Percentiles rank a stretch among this genome's conserved stretches.
These are phyloP conservation scores for Eurotiales sp. DNA, from an alignment of 2,329 filamentous ascomycete species.

Conservation along the genomic window DNA sequence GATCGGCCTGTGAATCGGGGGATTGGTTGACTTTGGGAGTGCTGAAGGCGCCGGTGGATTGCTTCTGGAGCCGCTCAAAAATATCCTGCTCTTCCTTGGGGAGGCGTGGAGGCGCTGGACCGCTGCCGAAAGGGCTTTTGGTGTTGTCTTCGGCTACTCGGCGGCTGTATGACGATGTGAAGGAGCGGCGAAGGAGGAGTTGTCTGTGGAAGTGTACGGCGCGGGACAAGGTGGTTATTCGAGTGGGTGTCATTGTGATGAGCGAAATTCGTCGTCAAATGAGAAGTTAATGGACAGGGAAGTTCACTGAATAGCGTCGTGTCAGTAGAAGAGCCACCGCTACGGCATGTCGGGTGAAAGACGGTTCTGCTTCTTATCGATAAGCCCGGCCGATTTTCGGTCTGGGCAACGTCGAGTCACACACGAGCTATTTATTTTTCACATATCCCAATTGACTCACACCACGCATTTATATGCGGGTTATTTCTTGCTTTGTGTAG, in stretches of 20 bases:
- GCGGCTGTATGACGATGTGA: conserved; percentile 25
- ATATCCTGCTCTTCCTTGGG: conserved; percentile 85
- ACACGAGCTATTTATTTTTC: conserved; percentile 9
- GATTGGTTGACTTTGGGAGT: conserved; percentile 56
- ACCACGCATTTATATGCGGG: not conserved
- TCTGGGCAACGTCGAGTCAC: conserved; percentile 10
- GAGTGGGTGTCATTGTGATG: not conserved
- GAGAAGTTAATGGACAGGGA: too few species aligned
- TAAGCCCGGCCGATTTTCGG: conserved; percentile 15
- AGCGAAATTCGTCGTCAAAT: too few species aligned
- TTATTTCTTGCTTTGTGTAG: not conserved
- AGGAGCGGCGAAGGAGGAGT: conserved; percentile 13
- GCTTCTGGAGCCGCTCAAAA: conserved; percentile 79
- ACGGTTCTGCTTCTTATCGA: conserved; percentile 11
- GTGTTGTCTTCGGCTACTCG: conserved; percentile 26
- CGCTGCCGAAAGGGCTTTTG: conserved; percentile 31
- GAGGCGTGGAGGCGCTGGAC: conserved; percentile 77
- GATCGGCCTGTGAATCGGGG: conserved; percentile 30
- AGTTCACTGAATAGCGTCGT: too few species aligned
- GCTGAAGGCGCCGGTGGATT: conserved; percentile 72
- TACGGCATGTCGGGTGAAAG: too few species aligned
- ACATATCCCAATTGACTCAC: conserved; percentile 10
- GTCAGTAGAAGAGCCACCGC: not conserved
- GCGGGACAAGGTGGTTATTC: not conserved
- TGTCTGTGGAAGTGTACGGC: not conserved